phyloP scores from a whole-genome alignment of 2,329 filamentous ascomycete genomes.

The Paradendryphiella salina region DNA sequence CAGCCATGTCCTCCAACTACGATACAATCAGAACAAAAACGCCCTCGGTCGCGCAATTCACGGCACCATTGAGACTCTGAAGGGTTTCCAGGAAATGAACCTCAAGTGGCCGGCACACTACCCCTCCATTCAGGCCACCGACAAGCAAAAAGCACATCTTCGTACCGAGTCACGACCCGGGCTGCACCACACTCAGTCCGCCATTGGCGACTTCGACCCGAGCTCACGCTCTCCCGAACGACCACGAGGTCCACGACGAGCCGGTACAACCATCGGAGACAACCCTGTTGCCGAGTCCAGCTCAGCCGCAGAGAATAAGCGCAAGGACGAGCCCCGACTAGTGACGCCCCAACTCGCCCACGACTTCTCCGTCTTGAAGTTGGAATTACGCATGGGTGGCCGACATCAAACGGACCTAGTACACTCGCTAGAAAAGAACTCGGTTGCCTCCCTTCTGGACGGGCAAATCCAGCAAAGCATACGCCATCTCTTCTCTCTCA shows the following conservation, averaged over 20 bases:
- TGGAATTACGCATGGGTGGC: constrained; percentile 88
- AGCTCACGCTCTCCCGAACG: constrained; percentile 48
- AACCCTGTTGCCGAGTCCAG: constrained; percentile 71
- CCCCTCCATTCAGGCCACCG: constrained; percentile 69
- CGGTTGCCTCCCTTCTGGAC: constrained; percentile 86
- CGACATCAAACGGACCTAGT: constrained; percentile 88
- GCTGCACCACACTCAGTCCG: constrained; percentile 66
- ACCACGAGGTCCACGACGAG: constrained; percentile 63
- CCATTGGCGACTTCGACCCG: constrained; percentile 55
- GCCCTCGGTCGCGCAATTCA: constrained; percentile 86
- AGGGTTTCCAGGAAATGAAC: constrained; percentile 85
- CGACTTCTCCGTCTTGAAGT: constrained; percentile 92
- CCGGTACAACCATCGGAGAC: constrained; percentile 69
- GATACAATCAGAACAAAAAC: constrained; percentile 90
- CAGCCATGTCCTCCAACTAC: constrained; percentile 86
- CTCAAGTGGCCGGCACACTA: constrained; percentile 92
- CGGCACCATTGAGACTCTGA: constrained; percentile 80
- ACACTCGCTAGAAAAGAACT: constrained; percentile 89
- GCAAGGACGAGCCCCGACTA: constrained; percentile 72
- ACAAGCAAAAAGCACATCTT: constrained; percentile 48
- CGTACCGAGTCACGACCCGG: constrained; percentile 62
- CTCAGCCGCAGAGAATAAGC: constrained; percentile 65
- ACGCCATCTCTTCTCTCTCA: constrained; percentile 81
- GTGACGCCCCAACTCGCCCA: constrained; percentile 91
- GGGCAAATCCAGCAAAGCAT: constrained; percentile 94